A percentile compares a stretch with the other conserved stretches of the same genome.
Conservation (phyloP, 78 protist species). For the Monosiga brevicollis region DNA sequence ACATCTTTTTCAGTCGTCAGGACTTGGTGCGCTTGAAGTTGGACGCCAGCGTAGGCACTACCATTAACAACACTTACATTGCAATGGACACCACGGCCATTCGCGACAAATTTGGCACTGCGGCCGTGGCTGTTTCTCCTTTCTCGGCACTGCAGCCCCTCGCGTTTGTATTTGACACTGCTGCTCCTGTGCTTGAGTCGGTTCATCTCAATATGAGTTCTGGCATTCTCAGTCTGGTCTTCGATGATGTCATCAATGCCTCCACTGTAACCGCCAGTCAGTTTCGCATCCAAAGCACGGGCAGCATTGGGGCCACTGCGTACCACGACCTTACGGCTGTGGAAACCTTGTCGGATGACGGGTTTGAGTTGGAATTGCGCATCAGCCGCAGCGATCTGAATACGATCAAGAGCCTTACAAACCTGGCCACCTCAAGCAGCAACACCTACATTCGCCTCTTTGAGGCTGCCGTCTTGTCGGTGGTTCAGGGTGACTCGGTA, state of each 20-base stretch:
- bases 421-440: neutral
- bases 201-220: neutral
- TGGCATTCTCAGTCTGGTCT: neutral
- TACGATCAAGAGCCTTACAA: neutral
- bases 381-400: neutral
- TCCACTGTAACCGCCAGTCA: neutral
- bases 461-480: neutral
- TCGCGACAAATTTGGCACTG: neutral
- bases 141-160: neutral
- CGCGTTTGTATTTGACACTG: neutral
- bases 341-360: neutral
- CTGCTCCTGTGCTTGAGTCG: neutral
- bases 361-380: neutral
- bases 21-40: neutral
- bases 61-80: neutral
- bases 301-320: neutral
- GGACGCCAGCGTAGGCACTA: neutral
- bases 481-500: neutral
- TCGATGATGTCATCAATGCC: neutral
- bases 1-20: neutral
- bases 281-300: neutral
- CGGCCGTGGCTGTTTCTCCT: neutral
- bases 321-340: neutral
- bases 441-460: neutral
- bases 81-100: neutral